phyloP scores from a whole-genome alignment of 495 filamentous ascomycete species.

The Xanthoparmelia taractica region DNA sequence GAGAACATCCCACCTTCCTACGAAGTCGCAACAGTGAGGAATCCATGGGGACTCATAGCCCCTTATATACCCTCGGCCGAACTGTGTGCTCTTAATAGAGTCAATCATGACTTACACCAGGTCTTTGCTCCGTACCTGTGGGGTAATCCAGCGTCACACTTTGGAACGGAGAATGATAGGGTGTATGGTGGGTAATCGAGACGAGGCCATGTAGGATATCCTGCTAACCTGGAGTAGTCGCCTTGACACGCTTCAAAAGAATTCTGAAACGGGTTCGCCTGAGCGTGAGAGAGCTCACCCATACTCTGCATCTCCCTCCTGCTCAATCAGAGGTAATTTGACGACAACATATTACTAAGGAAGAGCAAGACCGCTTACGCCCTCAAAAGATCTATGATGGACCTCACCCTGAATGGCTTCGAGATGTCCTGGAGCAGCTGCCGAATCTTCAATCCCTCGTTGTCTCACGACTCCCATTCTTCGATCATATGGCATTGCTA shows the following conservation, averaged over 20 bases:
- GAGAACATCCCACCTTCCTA: conserved; percentile 55
- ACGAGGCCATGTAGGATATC: background rate
- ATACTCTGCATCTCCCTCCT: conserved; percentile 60
- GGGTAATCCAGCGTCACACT: conserved; percentile 60
- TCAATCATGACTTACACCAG: conserved; percentile 51
- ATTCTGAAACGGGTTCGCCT: conserved; percentile 48
- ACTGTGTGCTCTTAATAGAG: conserved; percentile 51
- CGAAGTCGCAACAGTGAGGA: conserved; percentile 47
- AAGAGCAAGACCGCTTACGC: background rate
- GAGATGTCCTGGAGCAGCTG: conserved; percentile 52
- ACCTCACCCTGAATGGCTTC: conserved; percentile 53
- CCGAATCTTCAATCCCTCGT: conserved; percentile 55
- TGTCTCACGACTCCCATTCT: conserved; percentile 54
- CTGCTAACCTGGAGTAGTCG: conserved; percentile 37
- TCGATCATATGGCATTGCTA: conserved; percentile 54
- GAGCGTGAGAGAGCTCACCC: conserved; percentile 49
- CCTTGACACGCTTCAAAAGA: conserved; percentile 55
- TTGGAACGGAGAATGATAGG: conserved; percentile 54
- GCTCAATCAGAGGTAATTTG: conserved; percentile 46
- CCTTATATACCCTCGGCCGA: conserved; percentile 52
- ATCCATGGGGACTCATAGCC: conserved; percentile 57
- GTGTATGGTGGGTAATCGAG: conserved; percentile 46
- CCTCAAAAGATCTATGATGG: conserved; percentile 46
- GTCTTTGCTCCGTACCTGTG: conserved; percentile 56
- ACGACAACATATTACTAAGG: background rate